phyloP scores from a whole-genome alignment of 495 filamentous ascomycete species.

The Trichodelitschia bisporula region DNA sequence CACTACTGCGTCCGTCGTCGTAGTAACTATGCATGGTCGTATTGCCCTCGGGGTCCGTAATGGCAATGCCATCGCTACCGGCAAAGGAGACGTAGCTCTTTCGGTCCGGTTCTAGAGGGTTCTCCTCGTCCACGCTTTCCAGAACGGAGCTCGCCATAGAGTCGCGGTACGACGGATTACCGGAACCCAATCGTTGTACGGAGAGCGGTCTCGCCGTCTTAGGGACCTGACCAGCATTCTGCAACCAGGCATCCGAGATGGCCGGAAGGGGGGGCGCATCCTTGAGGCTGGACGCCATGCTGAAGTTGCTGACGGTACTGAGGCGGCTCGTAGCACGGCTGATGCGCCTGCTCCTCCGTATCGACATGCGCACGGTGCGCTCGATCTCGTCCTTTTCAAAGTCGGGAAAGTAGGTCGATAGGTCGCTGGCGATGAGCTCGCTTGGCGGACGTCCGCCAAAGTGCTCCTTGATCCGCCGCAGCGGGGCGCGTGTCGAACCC shows the following conservation, averaged over 20 bases:
- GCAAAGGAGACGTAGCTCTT: slow-evolving; percentile 87
- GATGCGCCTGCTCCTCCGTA: slow-evolving; percentile 66
- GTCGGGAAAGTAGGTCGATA: slow-evolving; percentile 91
- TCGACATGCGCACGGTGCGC: slow-evolving; percentile 71
- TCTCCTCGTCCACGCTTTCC: slow-evolving; percentile 78
- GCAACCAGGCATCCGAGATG: slow-evolving; percentile 84
- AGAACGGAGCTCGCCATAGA: slow-evolving; percentile 72
- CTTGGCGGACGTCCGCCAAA: slow-evolving; percentile 82
- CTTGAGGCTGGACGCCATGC: slow-evolving; percentile 70
- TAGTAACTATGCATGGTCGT: slow-evolving; percentile 50
- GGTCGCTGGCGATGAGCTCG: slow-evolving; percentile 88
- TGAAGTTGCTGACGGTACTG: slow-evolving; percentile 81
- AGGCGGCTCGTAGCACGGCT: slow-evolving; percentile 80
- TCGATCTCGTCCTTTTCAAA: slow-evolving; percentile 83
- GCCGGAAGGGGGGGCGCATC: slow-evolving; percentile 85
- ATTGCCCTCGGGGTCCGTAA: slow-evolving; percentile 52
- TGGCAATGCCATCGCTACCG: slow-evolving; percentile 41
- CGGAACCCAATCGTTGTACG: slow-evolving; percentile 31
- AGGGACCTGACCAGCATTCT: slow-evolving; percentile 22
- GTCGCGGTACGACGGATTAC: slow-evolving; percentile 42
- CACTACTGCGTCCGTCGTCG: slow-evolving; percentile 55
- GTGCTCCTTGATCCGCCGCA: slow-evolving; percentile 46
- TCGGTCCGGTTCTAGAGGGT: slow-evolving; percentile 64
- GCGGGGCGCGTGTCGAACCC: slow-evolving; percentile 27
- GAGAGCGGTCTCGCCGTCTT: slow-evolving; percentile 33